Evolutionary conservation across 2,329 filamentous ascomycete genomes (phyloP), one percentile per base, ranked within the genome.

Genomic region (Monilinia fructigena): DNA sequence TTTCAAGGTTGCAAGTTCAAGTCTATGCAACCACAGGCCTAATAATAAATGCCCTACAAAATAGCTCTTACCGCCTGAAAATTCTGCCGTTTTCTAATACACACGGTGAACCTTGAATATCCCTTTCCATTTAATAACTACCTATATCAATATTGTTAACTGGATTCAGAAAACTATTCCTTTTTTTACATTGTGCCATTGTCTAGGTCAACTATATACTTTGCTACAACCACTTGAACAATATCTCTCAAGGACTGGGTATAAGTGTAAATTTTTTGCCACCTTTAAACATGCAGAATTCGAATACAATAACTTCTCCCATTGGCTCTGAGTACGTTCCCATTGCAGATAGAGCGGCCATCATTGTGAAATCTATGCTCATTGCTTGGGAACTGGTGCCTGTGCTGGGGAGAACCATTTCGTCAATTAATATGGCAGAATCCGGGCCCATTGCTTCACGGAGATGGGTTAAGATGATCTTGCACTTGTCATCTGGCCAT

Each of bases 391-490:
- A 68, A 71, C 71, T 77, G 38, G 75, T 70, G 0, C 73, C 76
- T 2, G 74, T 74, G 4, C 54, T 70, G 28, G 79, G 78, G 14
- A 82, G 55, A 4, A 81, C 76, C 35, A 79, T 74, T 18, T 82
- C 81, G 66, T 80, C 78, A 60, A 82, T 78, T 23, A 82, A 67
- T 23, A 82, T 75, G 20, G 20, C 28, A 28, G 64, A 66, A 20
- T 61, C 50, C 26, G 26, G 28, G 20, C 35, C 28, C 26, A 66
- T 60, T n/a, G 64, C 64, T 14, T 50, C 31, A 20, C 31, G 38
- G 31, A 66, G 55, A 16, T 66, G 58, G 16, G 12, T n/a, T 28
- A 68, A 28, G 48, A 67, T 69, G n/a, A 55, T 11, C n/a, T 63
- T 42, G 6, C 16, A 35, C 38, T 76, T 70, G 7, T 75, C 69